Conservation (phyloP, 2,329 filamentous ascomycete species). For the Rutstroemia sp. region DNA sequence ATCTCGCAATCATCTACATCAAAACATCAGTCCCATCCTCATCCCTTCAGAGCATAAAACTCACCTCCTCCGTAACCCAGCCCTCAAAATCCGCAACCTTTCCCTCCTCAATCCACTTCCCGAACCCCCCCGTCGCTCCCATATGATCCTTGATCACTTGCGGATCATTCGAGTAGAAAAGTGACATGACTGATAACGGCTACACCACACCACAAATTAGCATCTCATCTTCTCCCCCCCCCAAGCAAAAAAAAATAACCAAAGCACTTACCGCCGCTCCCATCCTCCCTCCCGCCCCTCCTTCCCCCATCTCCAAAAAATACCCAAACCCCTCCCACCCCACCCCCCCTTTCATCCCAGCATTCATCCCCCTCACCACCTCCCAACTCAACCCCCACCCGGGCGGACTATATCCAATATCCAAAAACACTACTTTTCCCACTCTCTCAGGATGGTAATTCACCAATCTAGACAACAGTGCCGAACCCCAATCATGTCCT, state of each 20-base stretch:
- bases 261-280: background rate
- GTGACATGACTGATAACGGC: constrained; percentile 16
- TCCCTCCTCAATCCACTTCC: constrained; percentile 2
- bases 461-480: constrained; percentile 12
- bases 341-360: constrained; percentile 1
- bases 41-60: accelerated
- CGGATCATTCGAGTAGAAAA: constrained; percentile 5
- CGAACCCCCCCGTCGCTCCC: constrained; percentile 8
- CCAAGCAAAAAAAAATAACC: too few relatives aligned
- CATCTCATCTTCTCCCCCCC: background rate
- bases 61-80: constrained; percentile 12
- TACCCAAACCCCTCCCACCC: constrained; percentile 20
- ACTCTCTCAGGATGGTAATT: constrained; percentile 12
- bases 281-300: constrained; percentile 11
- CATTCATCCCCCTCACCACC: constrained; percentile 10
- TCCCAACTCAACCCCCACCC: constrained; percentile 3
- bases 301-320: constrained; percentile 13
- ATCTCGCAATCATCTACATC: background rate
- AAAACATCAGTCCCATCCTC: background rate
- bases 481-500: constrained; percentile 23
- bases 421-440: constrained; percentile 15
- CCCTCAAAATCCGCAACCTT: constrained; percentile 7
- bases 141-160: constrained; percentile 9
- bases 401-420: constrained; percentile 11
- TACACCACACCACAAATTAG: background rate